Evolutionary conservation across 768 basidiomycete genomes (phyloP).

Genomic region (Leccinum variicolor): DNA sequence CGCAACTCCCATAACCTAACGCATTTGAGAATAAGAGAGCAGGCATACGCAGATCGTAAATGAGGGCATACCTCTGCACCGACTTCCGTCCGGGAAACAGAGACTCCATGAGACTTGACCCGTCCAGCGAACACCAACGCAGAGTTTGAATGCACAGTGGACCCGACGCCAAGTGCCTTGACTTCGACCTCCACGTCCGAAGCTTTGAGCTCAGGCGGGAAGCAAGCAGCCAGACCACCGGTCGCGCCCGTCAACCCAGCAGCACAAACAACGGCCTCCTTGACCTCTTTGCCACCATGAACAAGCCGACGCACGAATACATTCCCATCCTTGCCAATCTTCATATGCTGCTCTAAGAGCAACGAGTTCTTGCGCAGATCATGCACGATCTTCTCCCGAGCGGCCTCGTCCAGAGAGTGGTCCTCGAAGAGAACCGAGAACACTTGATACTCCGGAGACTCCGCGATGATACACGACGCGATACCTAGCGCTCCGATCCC

Average conservation of each 20-base stretch:
- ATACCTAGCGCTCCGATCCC: conserved; percentile 30
- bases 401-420: conserved; percentile 19
- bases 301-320: conserved; percentile 30
- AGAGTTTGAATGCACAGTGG: conserved; percentile 5
- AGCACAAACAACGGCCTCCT: conserved; percentile 10
- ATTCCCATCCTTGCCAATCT: conserved; percentile 24
- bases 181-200: conserved; percentile 21
- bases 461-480: conserved; percentile 27
- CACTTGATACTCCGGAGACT: conserved; percentile 28
- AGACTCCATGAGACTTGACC: conserved; percentile 16
- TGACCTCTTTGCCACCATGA: conserved; percentile 24
- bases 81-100: conserved; percentile 4
- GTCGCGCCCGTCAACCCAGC: conserved; percentile 10
- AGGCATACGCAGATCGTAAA: not conserved
- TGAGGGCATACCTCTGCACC: conserved; percentile 5
- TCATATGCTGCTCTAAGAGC: conserved; percentile 29
- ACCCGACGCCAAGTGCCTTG: conserved; percentile 11
- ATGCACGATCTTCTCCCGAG: conserved; percentile 24
- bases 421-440: conserved; percentile 30
- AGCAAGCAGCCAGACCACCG: conserved; percentile 16
- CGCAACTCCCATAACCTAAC: conserved; percentile 19
- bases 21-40: not conserved
- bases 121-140: conserved; percentile 17
- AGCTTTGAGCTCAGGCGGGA: conserved; percentile 14
- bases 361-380: conserved; percentile 25